A percentile compares a stretch with the other conserved stretches of the same genome.
Evolutionary conservation across 441 rosid species (phyloP).

Genomic region (Macaranga tanarius): DNA sequence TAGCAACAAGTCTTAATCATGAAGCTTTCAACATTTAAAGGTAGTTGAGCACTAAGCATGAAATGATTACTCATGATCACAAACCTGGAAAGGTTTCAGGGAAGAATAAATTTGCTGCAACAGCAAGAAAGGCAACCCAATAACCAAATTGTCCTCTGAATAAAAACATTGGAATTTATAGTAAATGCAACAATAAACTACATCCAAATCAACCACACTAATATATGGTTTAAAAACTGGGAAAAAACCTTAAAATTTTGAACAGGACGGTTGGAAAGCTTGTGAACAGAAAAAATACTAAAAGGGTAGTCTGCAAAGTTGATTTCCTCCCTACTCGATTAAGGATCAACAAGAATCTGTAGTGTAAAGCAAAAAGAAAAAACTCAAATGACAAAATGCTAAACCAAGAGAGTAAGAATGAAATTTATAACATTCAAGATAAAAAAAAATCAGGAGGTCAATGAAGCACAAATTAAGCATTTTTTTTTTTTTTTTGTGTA

Average conservation of each 20-base stretch:
- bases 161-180: slow-evolving; percentile 7
- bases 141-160: slow-evolving; percentile 53
- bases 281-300: slow-evolving; percentile 38
- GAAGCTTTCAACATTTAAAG: background rate
- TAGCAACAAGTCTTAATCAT: slow-evolving; percentile 1
- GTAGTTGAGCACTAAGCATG: background rate
- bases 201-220: slow-evolving; percentile 6
- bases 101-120: slow-evolving; percentile 37
- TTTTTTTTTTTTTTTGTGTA: too few species aligned
- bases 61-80: background rate
- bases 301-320: slow-evolving; percentile 36
- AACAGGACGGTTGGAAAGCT: slow-evolving; percentile 45
- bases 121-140: slow-evolving; percentile 51
- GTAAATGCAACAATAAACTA: background rate
- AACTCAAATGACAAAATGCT: background rate
- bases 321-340: slow-evolving; percentile 39
- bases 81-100: slow-evolving; percentile 47
- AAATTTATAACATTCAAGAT: background rate
- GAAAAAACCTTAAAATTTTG: slow-evolving; percentile 44
- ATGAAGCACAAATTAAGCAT: background rate
- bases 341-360: slow-evolving; percentile 48
- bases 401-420: background rate
- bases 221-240: background rate
- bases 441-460: too few species aligned
- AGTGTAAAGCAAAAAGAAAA: slow-evolving; percentile 1